Evolutionary conservation across 2,329 filamentous ascomycete genomes (phyloP), one percentile per base, ranked within the genome.

Genomic region (Trichophyton simii): DNA sequence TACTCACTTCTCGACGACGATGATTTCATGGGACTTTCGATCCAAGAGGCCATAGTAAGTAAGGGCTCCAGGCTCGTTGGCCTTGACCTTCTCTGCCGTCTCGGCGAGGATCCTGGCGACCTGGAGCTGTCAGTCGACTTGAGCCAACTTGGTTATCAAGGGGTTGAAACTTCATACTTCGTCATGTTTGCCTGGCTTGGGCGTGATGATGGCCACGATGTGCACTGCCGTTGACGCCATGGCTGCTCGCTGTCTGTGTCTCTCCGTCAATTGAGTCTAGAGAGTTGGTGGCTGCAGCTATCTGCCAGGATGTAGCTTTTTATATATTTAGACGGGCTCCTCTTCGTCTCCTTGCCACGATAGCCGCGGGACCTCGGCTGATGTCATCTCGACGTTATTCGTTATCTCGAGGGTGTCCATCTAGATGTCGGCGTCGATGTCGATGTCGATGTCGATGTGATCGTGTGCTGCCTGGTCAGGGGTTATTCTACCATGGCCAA

Each of bases 1-100:
- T 18, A 13, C 60, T 60, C 61, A 72, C 71, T 69, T 68, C 52
- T 73, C 71, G n/a, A 73, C 66, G 13, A 71, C 66, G 28, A 72
- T 66, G 54, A 73, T 67, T 57, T 72, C 70, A 13, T 70, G 67
- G 42, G 68, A 68, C 13, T 67, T 68, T 28, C 67, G 63, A 13
- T 68, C 64, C 7, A 63, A 59, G 11, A 70, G 66, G 13, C 68
- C 66, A 44, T 72, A 72, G 63, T 72, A 73, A 34, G 69, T 57
- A 11, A 73, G 61, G 7, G 69, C 70, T 20, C 67, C 67, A 6
- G 72, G 70, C 48, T 73, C 72, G 15, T 71, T 65, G 36, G 66
- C 68, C 57, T 71, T 67, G 22, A 73, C 70, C 15, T 71, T 66
- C 48, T 69, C 65, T 31, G 66, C 67, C 20, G 69, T 60, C 34